Evolutionary conservation across 2,329 filamentous ascomycete species (phyloP).

Genomic region (Phaeoacremonium minimum): DNA sequence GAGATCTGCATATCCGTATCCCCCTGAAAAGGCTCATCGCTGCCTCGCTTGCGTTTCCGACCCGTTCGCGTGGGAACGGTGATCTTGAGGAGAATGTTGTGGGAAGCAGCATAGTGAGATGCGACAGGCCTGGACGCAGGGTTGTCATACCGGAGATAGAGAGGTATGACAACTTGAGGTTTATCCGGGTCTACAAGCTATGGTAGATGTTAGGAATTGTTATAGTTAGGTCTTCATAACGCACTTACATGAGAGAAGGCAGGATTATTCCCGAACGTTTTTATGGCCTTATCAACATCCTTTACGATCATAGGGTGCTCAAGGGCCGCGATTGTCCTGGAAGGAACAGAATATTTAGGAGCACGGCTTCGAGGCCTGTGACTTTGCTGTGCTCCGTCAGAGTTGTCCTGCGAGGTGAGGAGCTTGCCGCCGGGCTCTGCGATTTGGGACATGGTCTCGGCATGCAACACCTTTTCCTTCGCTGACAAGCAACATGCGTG

Average conservation of each 20-base stretch:
- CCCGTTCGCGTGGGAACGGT: constrained; percentile 84
- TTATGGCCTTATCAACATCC: constrained; percentile 34
- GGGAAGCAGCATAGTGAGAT: constrained; percentile 70
- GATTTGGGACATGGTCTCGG: no score
- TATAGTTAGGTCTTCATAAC: not conserved
- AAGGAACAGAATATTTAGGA: constrained; percentile 22
- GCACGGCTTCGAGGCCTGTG: no score
- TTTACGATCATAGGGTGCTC: constrained; percentile 38
- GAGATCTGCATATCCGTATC: not conserved
- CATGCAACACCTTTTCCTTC: no score
- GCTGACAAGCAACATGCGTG: no score
- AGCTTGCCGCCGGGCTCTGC: no score
- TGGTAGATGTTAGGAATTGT: not conserved
- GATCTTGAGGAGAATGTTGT: constrained; percentile 82
- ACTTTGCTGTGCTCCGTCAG: no score
- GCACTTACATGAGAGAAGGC: constrained; percentile 29
- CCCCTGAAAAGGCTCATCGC: constrained; percentile 58
- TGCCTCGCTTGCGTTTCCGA: constrained; percentile 79
- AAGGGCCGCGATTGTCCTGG: constrained; percentile 32
- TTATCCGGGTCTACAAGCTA: constrained; percentile 41
- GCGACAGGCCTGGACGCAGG: constrained; percentile 72
- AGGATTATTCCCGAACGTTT: constrained; percentile 31
- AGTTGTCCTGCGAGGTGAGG: no score
- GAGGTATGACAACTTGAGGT: constrained; percentile 48
- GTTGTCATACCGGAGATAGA: constrained; percentile 79